A percentile compares a stretch with the other conserved stretches of the same genome.
Evolutionary conservation across 768 basidiomycete species (phyloP).

Genomic region (Boletellus emodensis): DNA sequence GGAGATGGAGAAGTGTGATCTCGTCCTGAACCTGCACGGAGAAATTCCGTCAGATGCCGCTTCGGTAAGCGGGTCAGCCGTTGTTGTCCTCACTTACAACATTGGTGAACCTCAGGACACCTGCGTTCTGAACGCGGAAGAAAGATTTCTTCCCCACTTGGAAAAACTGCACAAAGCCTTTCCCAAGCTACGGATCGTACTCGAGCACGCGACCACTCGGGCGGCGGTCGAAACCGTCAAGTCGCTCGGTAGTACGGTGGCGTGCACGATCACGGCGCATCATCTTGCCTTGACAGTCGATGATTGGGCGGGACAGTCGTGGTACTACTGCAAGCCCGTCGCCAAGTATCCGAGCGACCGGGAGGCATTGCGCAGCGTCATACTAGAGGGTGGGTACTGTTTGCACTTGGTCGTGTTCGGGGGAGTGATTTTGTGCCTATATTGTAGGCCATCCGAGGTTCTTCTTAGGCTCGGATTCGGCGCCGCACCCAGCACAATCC

Average conservation of each 20-base stretch:
- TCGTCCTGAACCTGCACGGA: constrained; percentile 96
- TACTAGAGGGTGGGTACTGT: constrained; percentile 58
- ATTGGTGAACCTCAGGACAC: constrained; percentile 54
- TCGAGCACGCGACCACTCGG: constrained; percentile 94
- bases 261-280: constrained; percentile 96
- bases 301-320: constrained; percentile 93
- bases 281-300: constrained; percentile 93
- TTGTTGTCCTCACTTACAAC: background rate
- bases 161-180: constrained; percentile 76
- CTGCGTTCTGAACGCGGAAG: constrained; percentile 92
- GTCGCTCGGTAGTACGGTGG: constrained; percentile 74
- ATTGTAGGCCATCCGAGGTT: constrained; percentile 81
- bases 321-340: constrained; percentile 97
- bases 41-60: constrained; percentile 87
- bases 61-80: constrained; percentile 37
- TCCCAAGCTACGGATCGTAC: constrained; percentile 88
- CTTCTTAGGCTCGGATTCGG: constrained; percentile 96
- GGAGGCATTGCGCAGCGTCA: constrained; percentile 70
- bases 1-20: constrained; percentile 88
- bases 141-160: constrained; percentile 84
- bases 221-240: constrained; percentile 88
- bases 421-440: background rate
- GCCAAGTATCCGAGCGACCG: constrained; percentile 95
- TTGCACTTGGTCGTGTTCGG: background rate
- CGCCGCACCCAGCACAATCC: constrained; percentile 74